A percentile compares a stretch with the other conserved stretches of the same genome.
phyloP scores from a whole-genome alignment of 805 yeast genomes.

The Ogataea henricii region DNA sequence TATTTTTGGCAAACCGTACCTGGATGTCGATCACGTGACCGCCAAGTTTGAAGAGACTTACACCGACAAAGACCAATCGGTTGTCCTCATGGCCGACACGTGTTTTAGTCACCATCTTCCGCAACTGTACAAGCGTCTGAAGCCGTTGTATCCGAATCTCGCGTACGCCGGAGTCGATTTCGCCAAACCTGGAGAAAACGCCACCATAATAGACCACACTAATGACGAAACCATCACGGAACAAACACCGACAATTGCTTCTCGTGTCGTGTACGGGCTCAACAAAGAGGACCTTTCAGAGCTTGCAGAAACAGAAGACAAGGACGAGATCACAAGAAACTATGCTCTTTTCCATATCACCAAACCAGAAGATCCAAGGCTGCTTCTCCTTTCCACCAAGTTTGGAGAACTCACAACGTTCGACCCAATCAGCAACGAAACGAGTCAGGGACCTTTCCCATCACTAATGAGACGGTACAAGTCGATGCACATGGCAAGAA shows the following conservation, averaged over 20 bases:
- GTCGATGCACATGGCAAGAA: slow-evolving; percentile 83
- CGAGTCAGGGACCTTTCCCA: slow-evolving; percentile 65
- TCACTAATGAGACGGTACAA: slow-evolving; percentile 82
- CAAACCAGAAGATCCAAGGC: slow-evolving; percentile 74
- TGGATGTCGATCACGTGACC: slow-evolving; percentile 46
- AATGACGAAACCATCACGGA: slow-evolving; percentile 4
- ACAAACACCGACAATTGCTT: slow-evolving; percentile 28
- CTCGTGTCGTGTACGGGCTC: slow-evolving; percentile 36
- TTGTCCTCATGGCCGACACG: slow-evolving; percentile 76
- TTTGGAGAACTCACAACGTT: slow-evolving; percentile 56
- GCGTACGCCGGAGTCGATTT: slow-evolving; percentile 45
- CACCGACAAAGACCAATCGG: slow-evolving; percentile 40
- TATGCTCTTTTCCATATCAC: slow-evolving; percentile 71
- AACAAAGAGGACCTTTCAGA: slow-evolving; percentile 16
- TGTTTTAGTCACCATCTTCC: slow-evolving; percentile 54
- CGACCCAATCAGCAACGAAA: slow-evolving; percentile 41
- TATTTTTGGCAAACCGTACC: slow-evolving; percentile 69
- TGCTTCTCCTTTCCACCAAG: slow-evolving; percentile 72
- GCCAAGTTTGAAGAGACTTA: slow-evolving; percentile 45
- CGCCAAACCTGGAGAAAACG: slow-evolving; percentile 21
- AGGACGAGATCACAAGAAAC: slow-evolving; percentile 38
- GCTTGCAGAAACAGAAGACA: slow-evolving; percentile 30
- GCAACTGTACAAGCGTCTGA: slow-evolving; percentile 39
- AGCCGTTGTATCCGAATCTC: slow-evolving; percentile 35
- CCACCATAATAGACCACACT: slow-evolving; percentile 32